phyloP scores from a whole-genome alignment of 441 rosid genomes.

The Gossypium davidsonii region DNA sequence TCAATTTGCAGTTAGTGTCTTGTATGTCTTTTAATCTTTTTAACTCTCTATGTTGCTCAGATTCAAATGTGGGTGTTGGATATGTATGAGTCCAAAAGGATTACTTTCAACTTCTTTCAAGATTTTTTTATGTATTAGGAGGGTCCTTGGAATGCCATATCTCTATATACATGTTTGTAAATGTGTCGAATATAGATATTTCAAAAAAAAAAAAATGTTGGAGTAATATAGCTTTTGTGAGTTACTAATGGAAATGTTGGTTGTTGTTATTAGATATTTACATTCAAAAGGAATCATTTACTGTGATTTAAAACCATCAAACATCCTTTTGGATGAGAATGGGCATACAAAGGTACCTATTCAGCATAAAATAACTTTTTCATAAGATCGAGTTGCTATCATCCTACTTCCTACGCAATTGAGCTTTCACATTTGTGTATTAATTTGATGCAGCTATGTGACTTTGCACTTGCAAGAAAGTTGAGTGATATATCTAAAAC shows the following conservation, averaged over 20 bases:
- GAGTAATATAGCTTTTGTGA: conserved; percentile 8
- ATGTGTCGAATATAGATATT: not conserved
- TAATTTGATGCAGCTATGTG: conserved; percentile 73
- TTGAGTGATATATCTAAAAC: conserved; percentile 64
- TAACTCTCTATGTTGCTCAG: not conserved
- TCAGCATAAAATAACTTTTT: not conserved
- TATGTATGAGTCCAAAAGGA: too few relatives aligned
- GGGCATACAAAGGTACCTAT: conserved; percentile 70
- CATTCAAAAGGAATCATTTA: conserved; percentile 91
- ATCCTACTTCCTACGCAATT: conserved; percentile 10
- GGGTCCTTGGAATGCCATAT: not conserved
- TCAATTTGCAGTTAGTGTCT: not conserved
- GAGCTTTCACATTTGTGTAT: not conserved
- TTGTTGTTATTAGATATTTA: conserved; percentile 43
- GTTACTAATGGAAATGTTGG: conserved; percentile 9
- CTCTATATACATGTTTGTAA: not conserved
- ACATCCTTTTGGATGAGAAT: conserved; percentile 85
- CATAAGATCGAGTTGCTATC: not conserved
- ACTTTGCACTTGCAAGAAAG: conserved; percentile 89
- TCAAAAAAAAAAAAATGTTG: not conserved
- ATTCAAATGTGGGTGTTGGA: not conserved
- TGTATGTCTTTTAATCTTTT: not conserved
- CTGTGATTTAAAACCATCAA: conserved; percentile 93
- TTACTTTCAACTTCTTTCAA: not conserved
- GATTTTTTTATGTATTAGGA: not conserved